These are phyloP conservation scores for Fusarium tricinctum DNA, from an alignment of 2,329 filamentous ascomycete genomes.

Conservation along the genomic window DNA sequence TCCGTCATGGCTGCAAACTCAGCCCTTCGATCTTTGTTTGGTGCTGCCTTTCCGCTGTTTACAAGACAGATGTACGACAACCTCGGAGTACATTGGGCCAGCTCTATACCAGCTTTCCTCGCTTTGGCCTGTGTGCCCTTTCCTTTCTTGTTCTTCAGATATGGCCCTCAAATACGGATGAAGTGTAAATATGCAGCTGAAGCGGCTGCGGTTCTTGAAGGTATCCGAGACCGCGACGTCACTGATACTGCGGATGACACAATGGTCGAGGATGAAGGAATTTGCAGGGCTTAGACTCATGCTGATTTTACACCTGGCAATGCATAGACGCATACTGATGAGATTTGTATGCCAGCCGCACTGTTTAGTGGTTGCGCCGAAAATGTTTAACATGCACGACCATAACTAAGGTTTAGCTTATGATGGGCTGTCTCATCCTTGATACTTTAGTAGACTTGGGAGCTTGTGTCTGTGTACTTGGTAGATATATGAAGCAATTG, in stretches of 20 bases:
- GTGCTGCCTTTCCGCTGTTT: constrained; percentile 29
- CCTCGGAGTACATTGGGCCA: constrained; percentile 23
- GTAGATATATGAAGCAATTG: too few relatives aligned
- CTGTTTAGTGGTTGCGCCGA: too few relatives aligned
- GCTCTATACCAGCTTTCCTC: constrained; percentile 26
- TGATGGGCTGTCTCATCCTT: too few relatives aligned
- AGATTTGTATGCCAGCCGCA: too few relatives aligned
- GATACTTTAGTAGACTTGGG: too few relatives aligned
- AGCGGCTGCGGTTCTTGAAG: not conserved
- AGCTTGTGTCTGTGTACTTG: too few relatives aligned
- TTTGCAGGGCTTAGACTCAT: constrained; percentile 13
- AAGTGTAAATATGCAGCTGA: constrained; percentile 29
- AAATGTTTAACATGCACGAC: too few relatives aligned
- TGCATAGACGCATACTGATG: too few relatives aligned
- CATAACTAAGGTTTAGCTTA: too few relatives aligned
- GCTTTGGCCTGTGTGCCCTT: constrained; percentile 22
- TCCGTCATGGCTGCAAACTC: constrained; percentile 30
- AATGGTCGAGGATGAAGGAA: constrained; percentile 9
- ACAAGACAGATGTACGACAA: constrained; percentile 26
- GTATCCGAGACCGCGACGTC: constrained; percentile 1
- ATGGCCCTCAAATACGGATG: constrained; percentile 6
- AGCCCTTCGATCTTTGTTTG: constrained; percentile 17
- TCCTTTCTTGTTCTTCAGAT: constrained; percentile 25
- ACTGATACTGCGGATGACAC: constrained; percentile 4
- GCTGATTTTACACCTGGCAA: not conserved